Evolutionary conservation across 2,329 filamentous ascomycete genomes (phyloP).

Genomic region (Nemania abortiva): DNA sequence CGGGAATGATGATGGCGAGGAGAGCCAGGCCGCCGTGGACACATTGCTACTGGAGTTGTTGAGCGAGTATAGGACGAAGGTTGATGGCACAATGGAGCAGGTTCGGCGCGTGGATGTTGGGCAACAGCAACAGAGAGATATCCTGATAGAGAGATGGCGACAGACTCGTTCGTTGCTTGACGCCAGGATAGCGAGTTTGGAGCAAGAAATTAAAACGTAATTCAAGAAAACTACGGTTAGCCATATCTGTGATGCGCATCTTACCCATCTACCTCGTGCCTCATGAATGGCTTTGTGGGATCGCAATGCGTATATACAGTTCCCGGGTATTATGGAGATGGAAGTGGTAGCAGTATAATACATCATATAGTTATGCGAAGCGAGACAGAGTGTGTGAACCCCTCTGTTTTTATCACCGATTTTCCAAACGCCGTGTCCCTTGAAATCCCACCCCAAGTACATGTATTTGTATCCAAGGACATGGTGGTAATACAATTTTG

Average conservation of each 20-base stretch:
- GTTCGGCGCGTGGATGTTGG: constrained; percentile 48
- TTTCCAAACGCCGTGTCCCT: constrained; percentile 31
- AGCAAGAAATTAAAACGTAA: constrained; percentile 26
- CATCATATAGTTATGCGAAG: constrained; percentile 5
- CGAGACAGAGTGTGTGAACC: not conserved
- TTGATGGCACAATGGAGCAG: constrained; percentile 50
- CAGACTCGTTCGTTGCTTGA: constrained; percentile 57
- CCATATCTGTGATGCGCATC: not conserved
- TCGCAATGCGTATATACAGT: not conserved
- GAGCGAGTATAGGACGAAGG: constrained; percentile 52
- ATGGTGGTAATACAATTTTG: constrained; percentile 20
- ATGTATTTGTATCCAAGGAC: not conserved
- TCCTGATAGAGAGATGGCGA: constrained; percentile 57
- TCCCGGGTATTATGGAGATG: not conserved
- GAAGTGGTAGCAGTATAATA: constrained; percentile 1
- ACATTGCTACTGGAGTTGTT: constrained; percentile 55
- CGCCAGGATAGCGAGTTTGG: constrained; percentile 53
- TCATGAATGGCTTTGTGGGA: not conserved
- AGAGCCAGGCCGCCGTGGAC: constrained; percentile 57
- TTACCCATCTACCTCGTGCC: not conserved
- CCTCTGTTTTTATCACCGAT: not conserved
- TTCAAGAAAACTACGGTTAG: not conserved
- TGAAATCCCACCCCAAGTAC: not conserved
- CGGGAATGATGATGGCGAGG: constrained; percentile 60
- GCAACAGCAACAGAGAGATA: constrained; percentile 53